A percentile compares a stretch with the other conserved stretches of the same genome.
Conservation (phyloP, 331 rosid genomes). For the Quercus tomentella region DNA sequence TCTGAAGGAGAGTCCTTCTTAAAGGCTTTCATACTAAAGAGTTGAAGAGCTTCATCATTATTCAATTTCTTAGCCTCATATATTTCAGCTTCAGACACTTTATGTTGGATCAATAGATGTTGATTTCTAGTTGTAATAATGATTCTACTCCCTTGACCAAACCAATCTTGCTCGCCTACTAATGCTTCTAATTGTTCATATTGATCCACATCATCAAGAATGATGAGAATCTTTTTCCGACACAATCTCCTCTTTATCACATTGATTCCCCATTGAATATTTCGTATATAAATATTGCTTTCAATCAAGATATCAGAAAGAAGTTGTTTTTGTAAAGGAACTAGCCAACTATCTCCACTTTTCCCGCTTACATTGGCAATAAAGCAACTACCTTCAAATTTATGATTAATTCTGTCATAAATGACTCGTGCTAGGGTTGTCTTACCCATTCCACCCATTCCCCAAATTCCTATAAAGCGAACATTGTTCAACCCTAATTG, state of each 20-base stretch:
- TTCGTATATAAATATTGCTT: slow-evolving; percentile 6
- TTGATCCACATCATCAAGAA: slow-evolving; percentile 18
- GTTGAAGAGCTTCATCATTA: not conserved
- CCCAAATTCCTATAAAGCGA: slow-evolving; percentile 16
- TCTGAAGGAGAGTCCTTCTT: not conserved
- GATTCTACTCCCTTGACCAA: slow-evolving; percentile 20
- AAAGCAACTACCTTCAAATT: slow-evolving; percentile 15
- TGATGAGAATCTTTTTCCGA: slow-evolving; percentile 4
- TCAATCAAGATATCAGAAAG: slow-evolving; percentile 17
- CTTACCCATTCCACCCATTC: slow-evolving; percentile 21
- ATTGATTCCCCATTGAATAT: not conserved
- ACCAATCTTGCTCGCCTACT: slow-evolving; percentile 11
- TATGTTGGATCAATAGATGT: not conserved
- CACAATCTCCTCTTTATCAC: slow-evolving; percentile 5
- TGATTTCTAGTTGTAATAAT: slow-evolving; percentile 10
- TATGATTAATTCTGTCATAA: slow-evolving; percentile 1
- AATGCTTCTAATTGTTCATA: slow-evolving; percentile 11
- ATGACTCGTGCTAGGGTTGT: slow-evolving; percentile 15
- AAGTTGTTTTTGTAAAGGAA: slow-evolving; percentile 13
- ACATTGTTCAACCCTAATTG: not conserved
- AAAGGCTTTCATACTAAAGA: slow-evolving; percentile 19
- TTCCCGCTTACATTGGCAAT: slow-evolving; percentile 10
- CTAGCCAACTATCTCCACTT: not conserved
- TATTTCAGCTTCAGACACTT: not conserved
- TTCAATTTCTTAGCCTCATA: not conserved